These are phyloP conservation scores for Leptomonas seymouri DNA, from an alignment of 208 protist species.

Conservation along the genomic window DNA sequence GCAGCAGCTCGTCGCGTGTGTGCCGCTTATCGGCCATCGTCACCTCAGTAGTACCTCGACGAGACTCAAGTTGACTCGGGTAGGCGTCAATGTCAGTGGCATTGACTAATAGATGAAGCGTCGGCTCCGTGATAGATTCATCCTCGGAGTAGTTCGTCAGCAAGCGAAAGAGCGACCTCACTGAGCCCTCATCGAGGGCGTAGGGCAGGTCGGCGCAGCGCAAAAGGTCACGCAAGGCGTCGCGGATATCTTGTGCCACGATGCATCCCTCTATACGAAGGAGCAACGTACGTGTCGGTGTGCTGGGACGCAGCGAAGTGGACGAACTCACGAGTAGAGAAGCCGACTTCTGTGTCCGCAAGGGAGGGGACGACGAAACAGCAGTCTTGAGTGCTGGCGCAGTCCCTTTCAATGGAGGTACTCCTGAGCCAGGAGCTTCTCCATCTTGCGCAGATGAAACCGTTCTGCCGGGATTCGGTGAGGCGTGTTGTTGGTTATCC, in stretches of 20 bases:
- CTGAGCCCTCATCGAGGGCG: slow-evolving; percentile 45
- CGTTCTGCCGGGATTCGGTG: not conserved
- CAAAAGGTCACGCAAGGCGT: slow-evolving; percentile 65
- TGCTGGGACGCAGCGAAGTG: slow-evolving; percentile 15
- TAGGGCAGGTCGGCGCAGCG: slow-evolving; percentile 58
- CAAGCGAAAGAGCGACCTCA: slow-evolving; percentile 46
- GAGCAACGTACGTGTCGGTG: slow-evolving; percentile 63
- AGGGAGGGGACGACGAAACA: not conserved
- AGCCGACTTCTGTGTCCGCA: not conserved
- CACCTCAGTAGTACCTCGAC: slow-evolving; percentile 17
- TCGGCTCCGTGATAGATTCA: slow-evolving; percentile 31
- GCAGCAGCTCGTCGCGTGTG: slow-evolving; percentile 57
- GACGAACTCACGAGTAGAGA: not conserved
- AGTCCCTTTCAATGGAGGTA: not conserved
- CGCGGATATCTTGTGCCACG: slow-evolving; percentile 81
- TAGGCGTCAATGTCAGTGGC: slow-evolving; percentile 60
- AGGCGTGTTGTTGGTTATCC: not conserved
- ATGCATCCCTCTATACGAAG: slow-evolving; percentile 74
- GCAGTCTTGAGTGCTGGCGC: not conserved
- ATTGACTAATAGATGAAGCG: slow-evolving; percentile 53
- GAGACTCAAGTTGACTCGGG: slow-evolving; percentile 32
- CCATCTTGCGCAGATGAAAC: no score
- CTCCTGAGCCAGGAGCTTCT: not conserved
- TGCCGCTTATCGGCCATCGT: slow-evolving; percentile 42
- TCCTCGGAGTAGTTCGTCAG: slow-evolving; percentile 41